Conservation (phyloP, 129 eudicot genomes). For the Lactuca saligna region DNA sequence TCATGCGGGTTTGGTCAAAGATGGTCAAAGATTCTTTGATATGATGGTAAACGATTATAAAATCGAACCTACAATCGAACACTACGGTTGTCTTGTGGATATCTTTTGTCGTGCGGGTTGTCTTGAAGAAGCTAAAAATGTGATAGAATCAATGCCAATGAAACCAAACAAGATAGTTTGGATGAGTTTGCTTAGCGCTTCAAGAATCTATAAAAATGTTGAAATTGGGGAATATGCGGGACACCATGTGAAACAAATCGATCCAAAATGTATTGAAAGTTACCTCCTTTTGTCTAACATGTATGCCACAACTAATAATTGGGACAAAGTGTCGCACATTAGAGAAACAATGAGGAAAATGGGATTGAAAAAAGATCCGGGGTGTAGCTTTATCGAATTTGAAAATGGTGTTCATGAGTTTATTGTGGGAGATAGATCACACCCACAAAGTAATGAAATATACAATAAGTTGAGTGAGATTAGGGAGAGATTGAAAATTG, state of each 20-base stretch:
- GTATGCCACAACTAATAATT: constrained; percentile 79
- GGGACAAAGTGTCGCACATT: constrained; percentile 70
- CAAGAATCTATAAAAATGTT: constrained; percentile 50
- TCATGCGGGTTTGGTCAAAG: constrained; percentile 69
- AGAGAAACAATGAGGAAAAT: constrained; percentile 50
- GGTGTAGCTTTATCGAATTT: constrained; percentile 45
- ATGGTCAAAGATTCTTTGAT: constrained; percentile 56
- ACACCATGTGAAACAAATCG: constrained; percentile 44
- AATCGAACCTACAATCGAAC: constrained; percentile 76
- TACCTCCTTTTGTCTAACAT: constrained; percentile 87
- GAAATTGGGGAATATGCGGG: constrained; percentile 64
- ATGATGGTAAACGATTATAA: constrained; percentile 56
- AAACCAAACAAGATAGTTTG: constrained; percentile 71
- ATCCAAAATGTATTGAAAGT: constrained; percentile 66
- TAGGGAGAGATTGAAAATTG: constrained; percentile 33
- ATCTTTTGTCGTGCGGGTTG: constrained; percentile 82
- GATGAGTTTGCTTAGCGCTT: constrained; percentile 87
- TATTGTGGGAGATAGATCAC: constrained; percentile 52
- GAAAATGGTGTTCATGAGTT: constrained; percentile 43
- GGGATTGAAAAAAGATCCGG: constrained; percentile 45
- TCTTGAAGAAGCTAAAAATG: constrained; percentile 59
- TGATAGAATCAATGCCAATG: constrained; percentile 72
- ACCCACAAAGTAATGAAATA: constrained; percentile 36
- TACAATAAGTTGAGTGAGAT: constrained; percentile 39
- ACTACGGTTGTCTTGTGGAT: constrained; percentile 85